These are phyloP conservation scores for Austroboletus niveus DNA, from an alignment of 1,284 basidiomycete species.

Conservation along the genomic window DNA sequence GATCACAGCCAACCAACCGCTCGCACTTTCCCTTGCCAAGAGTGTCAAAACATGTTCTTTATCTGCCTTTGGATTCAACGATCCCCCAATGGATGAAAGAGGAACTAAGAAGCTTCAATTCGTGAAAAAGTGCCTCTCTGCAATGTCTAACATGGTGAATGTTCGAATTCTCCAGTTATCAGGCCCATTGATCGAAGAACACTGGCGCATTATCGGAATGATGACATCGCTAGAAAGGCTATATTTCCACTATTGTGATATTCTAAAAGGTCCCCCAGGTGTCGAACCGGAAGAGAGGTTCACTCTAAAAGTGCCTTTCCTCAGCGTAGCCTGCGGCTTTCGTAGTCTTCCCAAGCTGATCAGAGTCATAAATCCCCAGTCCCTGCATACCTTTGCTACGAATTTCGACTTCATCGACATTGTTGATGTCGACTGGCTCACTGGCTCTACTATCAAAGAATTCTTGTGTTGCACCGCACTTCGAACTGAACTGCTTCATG, in stretches of 20 bases:
- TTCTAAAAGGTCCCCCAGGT: slow-evolving; percentile 2
- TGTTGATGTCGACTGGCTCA: not conserved
- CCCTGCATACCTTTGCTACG: not conserved
- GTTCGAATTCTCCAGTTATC: no score
- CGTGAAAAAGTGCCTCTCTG: no score
- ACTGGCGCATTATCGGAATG: slow-evolving; percentile 14
- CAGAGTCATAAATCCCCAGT: slow-evolving; percentile 1
- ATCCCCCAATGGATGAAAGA: no score
- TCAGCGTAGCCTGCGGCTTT: not conserved
- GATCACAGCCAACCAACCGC: not conserved
- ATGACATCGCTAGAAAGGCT: slow-evolving; percentile 16
- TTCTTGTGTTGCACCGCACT: not conserved
- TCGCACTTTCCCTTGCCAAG: slow-evolving; percentile 16
- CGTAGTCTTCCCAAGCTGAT: accelerated
- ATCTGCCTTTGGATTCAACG: no score
- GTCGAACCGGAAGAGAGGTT: not conserved
- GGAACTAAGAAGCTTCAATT: not conserved
- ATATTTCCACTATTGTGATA: slow-evolving; percentile 1
- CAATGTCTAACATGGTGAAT: no score
- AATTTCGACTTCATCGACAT: not conserved
- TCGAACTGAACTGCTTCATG: no score
- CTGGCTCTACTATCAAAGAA: slow-evolving; percentile 2
- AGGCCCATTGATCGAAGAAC: no score
- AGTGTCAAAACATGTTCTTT: no score
- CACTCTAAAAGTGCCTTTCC: not conserved